A percentile compares a stretch with the other conserved stretches of the same genome.
Conservation (phyloP, 768 basidiomycete species). For the Flagelloscypha sp. region DNA sequence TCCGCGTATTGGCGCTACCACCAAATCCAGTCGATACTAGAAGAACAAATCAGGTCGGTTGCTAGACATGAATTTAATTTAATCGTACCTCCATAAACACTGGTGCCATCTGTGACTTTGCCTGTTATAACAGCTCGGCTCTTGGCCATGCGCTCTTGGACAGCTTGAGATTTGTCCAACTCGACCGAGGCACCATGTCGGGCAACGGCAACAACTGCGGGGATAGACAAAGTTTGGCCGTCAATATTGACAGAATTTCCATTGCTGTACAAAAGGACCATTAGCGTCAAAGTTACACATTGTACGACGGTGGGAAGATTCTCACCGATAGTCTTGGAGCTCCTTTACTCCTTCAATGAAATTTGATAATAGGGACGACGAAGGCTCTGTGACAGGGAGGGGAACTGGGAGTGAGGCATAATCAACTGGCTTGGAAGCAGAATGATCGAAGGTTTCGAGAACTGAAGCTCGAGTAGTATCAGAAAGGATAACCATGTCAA, state of each 20-base stretch:
- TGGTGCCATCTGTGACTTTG: conserved; percentile 59
- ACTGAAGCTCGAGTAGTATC: too few species aligned
- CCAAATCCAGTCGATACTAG: conserved; percentile 59
- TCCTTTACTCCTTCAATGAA: conserved; percentile 57
- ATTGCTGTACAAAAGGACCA: conserved; percentile 28
- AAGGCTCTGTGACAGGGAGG: neutral
- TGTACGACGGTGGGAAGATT: conserved; percentile 4
- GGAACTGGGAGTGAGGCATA: too few species aligned
- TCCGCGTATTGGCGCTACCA: conserved; percentile 83
- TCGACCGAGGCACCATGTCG: conserved; percentile 47
- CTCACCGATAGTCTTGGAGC: conserved; percentile 57
- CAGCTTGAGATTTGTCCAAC: conserved; percentile 39
- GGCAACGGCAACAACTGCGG: conserved; percentile 70
- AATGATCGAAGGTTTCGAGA: too few species aligned
- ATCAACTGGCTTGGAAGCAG: too few species aligned
- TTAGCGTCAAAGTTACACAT: conserved; percentile 1
- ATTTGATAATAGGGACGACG: conserved; percentile 34
- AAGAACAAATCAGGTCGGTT: conserved; percentile 1
- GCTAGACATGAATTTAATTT: neutral
- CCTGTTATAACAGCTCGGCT: conserved; percentile 56
- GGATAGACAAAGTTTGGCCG: conserved; percentile 64
- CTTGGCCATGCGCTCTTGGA: conserved; percentile 48
- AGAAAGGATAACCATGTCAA: too few species aligned
- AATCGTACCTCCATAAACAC: conserved; percentile 76
- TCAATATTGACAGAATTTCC: conserved; percentile 59